Conservation (phyloP, 495 filamentous ascomycete genomes). For the Lineolata rhizophorae region DNA sequence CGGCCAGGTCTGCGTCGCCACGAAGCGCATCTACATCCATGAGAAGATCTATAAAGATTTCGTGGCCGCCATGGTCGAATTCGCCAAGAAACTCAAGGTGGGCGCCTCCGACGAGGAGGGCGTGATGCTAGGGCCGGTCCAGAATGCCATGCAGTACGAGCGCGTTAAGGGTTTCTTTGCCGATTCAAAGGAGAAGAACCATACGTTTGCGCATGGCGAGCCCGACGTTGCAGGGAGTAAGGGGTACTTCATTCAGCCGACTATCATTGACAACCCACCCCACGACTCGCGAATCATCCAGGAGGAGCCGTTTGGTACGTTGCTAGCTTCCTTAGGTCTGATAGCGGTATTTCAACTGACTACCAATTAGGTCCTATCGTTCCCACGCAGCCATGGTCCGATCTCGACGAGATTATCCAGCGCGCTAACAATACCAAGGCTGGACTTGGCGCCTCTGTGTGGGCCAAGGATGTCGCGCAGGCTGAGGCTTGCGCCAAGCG, state of each 20-base stretch:
- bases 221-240: conserved; percentile 16
- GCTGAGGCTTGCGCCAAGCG: conserved; percentile 21
- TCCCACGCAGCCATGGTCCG: conserved; percentile 24
- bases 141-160: conserved; percentile 30
- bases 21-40: conserved; percentile 50
- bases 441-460: conserved; percentile 29
- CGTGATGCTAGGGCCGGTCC: conserved; percentile 22
- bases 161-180: conserved; percentile 23
- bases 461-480: conserved; percentile 23
- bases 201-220: conserved; percentile 23
- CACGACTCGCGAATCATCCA: conserved; percentile 26
- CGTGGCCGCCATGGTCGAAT: conserved; percentile 28
- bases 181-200: conserved; percentile 20
- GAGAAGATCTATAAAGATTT: conserved; percentile 43
- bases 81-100: conserved; percentile 26
- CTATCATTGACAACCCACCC: conserved; percentile 37
- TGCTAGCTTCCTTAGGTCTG: neutral
- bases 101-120: conserved; percentile 13
- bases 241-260: conserved; percentile 32
- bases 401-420: conserved; percentile 28
- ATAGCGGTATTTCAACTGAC: conserved; percentile 2
- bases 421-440: conserved; percentile 25
- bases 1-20: conserved; percentile 38
- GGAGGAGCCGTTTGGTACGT: conserved; percentile 23
- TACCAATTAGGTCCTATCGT: conserved; percentile 23